Conservation (phyloP, 345 rosid species). For the Rhodamnia argentea region DNA sequence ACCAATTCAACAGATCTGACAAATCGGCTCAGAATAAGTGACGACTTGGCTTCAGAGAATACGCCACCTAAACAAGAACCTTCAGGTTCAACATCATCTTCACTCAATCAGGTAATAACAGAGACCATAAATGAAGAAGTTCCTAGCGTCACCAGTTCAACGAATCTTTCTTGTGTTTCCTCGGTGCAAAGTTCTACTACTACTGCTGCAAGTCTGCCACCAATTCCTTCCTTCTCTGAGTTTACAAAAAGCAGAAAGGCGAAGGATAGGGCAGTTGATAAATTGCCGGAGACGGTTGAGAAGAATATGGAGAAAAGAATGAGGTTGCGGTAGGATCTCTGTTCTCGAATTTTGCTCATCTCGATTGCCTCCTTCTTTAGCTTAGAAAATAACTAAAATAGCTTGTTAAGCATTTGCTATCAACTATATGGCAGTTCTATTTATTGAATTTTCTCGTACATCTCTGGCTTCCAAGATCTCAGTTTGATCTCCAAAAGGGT, state of each 20-base stretch:
- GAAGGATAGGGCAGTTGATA: conserved; percentile 11
- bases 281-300: conserved; percentile 13
- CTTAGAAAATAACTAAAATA: not conserved
- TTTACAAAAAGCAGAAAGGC: conserved; percentile 44
- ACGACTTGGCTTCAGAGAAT: conserved; percentile 7
- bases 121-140: conserved; percentile 1
- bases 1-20: conserved; percentile 29
- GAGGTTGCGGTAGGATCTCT: conserved; percentile 33
- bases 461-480: not conserved
- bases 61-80: conserved; percentile 3
- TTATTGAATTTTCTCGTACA: not conserved
- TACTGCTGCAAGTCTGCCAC: conserved; percentile 20
- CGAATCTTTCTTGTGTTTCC: conserved; percentile 4
- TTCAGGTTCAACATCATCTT: conserved; percentile 2
- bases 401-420: not conserved
- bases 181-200: not conserved
- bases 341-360: not conserved
- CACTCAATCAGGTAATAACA: conserved; percentile 1
- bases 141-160: not conserved
- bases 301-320: conserved; percentile 36
- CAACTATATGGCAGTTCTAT: not conserved
- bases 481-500: not conserved
- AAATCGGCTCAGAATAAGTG: conserved; percentile 16
- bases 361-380: not conserved
- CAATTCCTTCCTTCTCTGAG: conserved; percentile 70